phyloP scores from a whole-genome alignment of 371 early-diverging fungal species.

The Batkoa obscura region DNA sequence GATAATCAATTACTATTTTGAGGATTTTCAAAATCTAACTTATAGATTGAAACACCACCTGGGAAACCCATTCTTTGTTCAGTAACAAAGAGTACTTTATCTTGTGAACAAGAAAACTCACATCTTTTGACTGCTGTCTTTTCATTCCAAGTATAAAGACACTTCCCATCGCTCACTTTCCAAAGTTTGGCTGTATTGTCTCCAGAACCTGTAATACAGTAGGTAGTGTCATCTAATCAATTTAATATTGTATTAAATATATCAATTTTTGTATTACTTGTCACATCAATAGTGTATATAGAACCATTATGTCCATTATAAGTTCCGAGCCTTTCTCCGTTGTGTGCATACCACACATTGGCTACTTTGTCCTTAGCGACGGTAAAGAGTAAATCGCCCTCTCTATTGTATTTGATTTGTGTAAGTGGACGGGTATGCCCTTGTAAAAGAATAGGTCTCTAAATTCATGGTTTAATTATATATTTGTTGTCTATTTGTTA shows the following conservation, averaged over 20 bases:
- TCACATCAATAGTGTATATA: slow-evolving; percentile 86
- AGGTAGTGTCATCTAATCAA: not conserved
- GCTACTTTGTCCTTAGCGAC: slow-evolving; percentile 88
- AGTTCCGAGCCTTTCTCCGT: slow-evolving; percentile 93
- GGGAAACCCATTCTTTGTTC: slow-evolving; percentile 92
- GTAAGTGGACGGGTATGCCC: slow-evolving; percentile 97
- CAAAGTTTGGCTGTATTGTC: slow-evolving; percentile 90
- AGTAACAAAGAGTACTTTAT: slow-evolving; percentile 72
- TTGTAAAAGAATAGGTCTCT: slow-evolving; percentile 87
- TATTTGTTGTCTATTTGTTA: not conserved
- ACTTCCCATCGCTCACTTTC: slow-evolving; percentile 86
- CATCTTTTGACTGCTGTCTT: slow-evolving; percentile 86
- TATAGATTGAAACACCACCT: slow-evolving; percentile 62
- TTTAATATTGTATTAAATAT: not conserved
- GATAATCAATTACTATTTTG: slow-evolving; percentile 11
- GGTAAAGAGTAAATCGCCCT: slow-evolving; percentile 97
- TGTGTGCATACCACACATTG: slow-evolving; percentile 91
- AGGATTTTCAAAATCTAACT: slow-evolving; percentile 40
- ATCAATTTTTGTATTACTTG: slow-evolving; percentile 23
- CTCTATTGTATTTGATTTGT: slow-evolving; percentile 95
- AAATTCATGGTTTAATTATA: slow-evolving; percentile 5
- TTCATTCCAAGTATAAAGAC: slow-evolving; percentile 73
- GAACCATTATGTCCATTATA: slow-evolving; percentile 92
- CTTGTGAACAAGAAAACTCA: slow-evolving; percentile 75
- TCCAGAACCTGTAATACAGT: slow-evolving; percentile 70